Base-by-base conservation (phyloP, 352 stramenopile genomes). In the Phytophthora multivora region DNA sequence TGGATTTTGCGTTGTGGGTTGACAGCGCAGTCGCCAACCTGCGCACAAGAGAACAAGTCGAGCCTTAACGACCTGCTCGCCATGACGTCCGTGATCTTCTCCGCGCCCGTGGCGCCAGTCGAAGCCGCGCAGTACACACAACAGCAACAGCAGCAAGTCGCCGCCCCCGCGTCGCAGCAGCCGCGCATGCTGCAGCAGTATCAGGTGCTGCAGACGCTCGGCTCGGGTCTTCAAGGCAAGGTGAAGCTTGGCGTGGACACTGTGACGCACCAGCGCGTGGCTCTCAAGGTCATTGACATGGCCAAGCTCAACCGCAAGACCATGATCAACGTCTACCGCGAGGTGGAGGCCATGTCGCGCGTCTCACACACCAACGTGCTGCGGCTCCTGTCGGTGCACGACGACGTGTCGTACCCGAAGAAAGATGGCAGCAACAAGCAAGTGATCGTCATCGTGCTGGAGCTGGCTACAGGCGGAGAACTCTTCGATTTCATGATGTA, bases 401-500 rank as follows among this genome's bases (percentile, higher is more conserved):
- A 91, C 59, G 79, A 91, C 41, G 73, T 91, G 31, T 31, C 73
- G 45, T 93, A 95, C 69, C 63, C 56, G 5, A 95, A 93, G 70
- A 90, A 90, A 63, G 82, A 84, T 58, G 82, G 84, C 36, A 66
- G 59, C 39, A 86, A 64, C 62, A 89, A 91, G 67, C 69, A 91
- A 55, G 83, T 93, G 35, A 93, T 96, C 38, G 67, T 95, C 13
- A 96, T 97, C 51, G 91, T 97, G 47, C 73, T 97, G 25, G 90
- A 97, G 59, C 73, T 97, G 36, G 89, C 88, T 9, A 83, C 76
- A 11, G 89, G 88, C 39, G 91, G 91, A 36, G 91, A 97, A 64
- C 83, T 96, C 13, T 95, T 96, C 47, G 89, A 97, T 62, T 97
- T 96, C 31, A 97, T 97, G 86, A 97, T 97, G 89, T 93, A 97